These are phyloP conservation scores for Pseudocercospora eumusae DNA, from an alignment of 2,329 filamentous ascomycete genomes.

Conservation along the genomic window DNA sequence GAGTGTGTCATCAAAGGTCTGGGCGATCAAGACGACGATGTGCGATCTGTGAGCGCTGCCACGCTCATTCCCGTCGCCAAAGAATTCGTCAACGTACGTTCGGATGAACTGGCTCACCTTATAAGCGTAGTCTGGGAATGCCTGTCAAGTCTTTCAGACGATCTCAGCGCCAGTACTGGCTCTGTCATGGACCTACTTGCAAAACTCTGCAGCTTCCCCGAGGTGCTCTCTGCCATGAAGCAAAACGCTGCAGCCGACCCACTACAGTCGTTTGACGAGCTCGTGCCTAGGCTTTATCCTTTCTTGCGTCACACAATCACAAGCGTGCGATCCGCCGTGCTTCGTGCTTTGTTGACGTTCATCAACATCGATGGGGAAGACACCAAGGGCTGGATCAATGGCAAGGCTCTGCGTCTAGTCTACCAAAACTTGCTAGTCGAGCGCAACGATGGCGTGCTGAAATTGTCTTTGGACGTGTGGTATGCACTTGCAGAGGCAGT, in stretches of 20 bases:
- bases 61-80: conserved; percentile 94
- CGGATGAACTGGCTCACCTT: conserved; percentile 72
- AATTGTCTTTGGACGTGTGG: conserved; percentile 86
- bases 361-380: conserved; percentile 77
- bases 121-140: conserved; percentile 98
- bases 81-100: conserved; percentile 86
- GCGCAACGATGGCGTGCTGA: conserved; percentile 78
- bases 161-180: conserved; percentile 93
- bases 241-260: conserved; percentile 77
- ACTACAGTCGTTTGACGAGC: conserved; percentile 84
- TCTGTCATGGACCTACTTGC: conserved; percentile 98
- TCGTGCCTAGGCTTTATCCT: conserved; percentile 91
- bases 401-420: conserved; percentile 80
- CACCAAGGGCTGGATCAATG: conserved; percentile 88
- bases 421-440: conserved; percentile 97
- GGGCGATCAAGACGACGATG: conserved; percentile 88
- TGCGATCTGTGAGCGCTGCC: conserved; percentile 94
- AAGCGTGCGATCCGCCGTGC: conserved; percentile 86
- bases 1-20: conserved; percentile 93
- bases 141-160: conserved; percentile 92
- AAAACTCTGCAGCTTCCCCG: conserved; percentile 89
- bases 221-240: conserved; percentile 94
- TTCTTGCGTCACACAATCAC: conserved; percentile 97
- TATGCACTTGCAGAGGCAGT: conserved; percentile 71
- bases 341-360: conserved; percentile 91